phyloP scores from a whole-genome alignment of 2,329 filamentous ascomycete species.

The Alternaria panax region DNA sequence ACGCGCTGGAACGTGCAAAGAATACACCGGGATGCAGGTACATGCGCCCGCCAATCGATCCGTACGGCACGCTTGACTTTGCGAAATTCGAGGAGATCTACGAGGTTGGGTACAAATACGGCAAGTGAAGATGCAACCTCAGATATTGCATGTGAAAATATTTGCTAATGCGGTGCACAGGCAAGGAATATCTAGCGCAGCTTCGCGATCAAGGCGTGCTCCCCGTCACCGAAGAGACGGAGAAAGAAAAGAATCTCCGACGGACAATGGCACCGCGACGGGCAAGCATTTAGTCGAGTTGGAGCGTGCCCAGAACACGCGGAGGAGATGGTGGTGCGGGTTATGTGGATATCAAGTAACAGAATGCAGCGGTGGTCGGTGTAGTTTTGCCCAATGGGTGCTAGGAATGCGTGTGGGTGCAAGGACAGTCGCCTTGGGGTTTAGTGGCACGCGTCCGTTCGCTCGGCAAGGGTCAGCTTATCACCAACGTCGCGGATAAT shows the following conservation, averaged over 20 bases:
- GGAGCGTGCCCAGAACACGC: conserved; percentile 8
- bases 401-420: conserved; percentile 21
- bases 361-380: conserved; percentile 17
- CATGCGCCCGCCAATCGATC: conserved; percentile 93
- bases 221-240: conserved; percentile 61
- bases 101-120: conserved; percentile 84
- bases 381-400: conserved; percentile 28
- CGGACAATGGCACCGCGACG: conserved; percentile 61
- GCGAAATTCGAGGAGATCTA: conserved; percentile 98
- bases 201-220: conserved; percentile 81
- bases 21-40: conserved; percentile 89
- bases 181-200: conserved; percentile 77
- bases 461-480: conserved; percentile 20
- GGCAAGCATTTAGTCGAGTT: conserved; percentile 16
- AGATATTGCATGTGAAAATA: neutral
- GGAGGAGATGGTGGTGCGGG: conserved; percentile 14
- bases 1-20: conserved; percentile 93
- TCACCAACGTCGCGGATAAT: conserved; percentile 22
- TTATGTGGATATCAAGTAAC: conserved; percentile 27
- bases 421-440: conserved; percentile 20
- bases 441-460: conserved; percentile 18
- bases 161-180: conserved; percentile 6
- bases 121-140: conserved; percentile 9
- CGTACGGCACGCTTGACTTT: conserved; percentile 94
- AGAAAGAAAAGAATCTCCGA: conserved; percentile 59